Evolutionary conservation across 495 filamentous ascomycete species (phyloP).

Genomic region (Hyaloscypha variabilis): DNA sequence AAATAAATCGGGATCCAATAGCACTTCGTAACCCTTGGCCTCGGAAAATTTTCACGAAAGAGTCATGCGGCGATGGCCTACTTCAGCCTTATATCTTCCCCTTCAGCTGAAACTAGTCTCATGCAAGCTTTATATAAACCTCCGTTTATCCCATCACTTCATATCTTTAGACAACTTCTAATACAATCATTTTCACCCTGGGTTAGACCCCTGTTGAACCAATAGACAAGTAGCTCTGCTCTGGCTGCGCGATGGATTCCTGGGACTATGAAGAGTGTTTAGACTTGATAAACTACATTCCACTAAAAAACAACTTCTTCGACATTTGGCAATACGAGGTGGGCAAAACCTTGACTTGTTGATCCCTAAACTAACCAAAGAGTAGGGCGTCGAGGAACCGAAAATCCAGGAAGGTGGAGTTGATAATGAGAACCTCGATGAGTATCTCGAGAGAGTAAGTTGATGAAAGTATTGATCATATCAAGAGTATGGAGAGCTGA

Average conservation of each 20-base stretch:
- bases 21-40: no score
- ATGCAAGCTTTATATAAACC: no score
- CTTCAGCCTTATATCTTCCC: no score
- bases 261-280: not conserved
- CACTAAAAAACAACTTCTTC: not conserved
- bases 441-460: not conserved
- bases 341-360: not conserved
- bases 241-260: not conserved
- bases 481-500: not conserved
- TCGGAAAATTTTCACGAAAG: no score
- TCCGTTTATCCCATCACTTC: no score
- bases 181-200: no score
- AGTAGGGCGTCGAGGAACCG: not conserved
- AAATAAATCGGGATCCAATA: no score
- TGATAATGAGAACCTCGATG: not conserved
- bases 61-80: no score
- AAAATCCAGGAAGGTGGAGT: not conserved
- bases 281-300: not conserved
- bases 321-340: not conserved
- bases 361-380: not conserved
- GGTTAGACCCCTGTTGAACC: no score
- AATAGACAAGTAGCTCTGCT: no score
- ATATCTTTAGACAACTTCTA: no score
- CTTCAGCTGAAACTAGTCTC: no score
- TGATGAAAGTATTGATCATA: not conserved